Conservation (phyloP, 148 eudicot species). For the Rhododendron simsii region DNA sequence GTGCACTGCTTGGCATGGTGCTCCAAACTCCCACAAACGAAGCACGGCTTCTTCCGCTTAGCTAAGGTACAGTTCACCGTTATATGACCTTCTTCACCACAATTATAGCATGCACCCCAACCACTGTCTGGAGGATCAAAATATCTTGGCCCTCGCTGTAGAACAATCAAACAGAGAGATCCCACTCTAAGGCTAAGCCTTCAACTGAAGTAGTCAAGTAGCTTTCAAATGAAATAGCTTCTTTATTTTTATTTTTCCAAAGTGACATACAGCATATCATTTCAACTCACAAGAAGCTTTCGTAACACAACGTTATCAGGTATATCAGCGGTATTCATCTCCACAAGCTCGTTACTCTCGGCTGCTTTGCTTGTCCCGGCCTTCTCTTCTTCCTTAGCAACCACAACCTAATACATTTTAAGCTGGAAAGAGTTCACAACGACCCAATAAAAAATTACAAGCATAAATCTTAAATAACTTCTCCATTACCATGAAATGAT, state of each 20-base stretch:
- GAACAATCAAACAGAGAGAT: conserved; percentile 41
- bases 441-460: not conserved
- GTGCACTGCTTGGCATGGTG: conserved; percentile 76
- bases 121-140: conserved; percentile 91
- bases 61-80: conserved; percentile 62
- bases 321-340: conserved; percentile 34
- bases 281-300: conserved; percentile 94
- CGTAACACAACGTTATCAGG: conserved; percentile 63
- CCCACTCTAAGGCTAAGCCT: conserved; percentile 39
- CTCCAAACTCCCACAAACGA: conserved; percentile 88
- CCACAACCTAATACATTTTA: conserved; percentile 31
- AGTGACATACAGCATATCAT: conserved; percentile 29
- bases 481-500: not conserved
- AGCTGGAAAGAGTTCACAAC: not conserved
- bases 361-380: conserved; percentile 21
- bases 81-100: conserved; percentile 92
- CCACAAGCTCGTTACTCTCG: conserved; percentile 25
- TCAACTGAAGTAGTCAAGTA: conserved; percentile 14
- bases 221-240: conserved; percentile 16
- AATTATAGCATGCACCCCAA: conserved; percentile 93
- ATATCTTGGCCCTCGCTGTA: conserved; percentile 94
- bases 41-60: conserved; percentile 87
- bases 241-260: conserved; percentile 13
- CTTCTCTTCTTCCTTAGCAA: conserved; percentile 28
- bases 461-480: not conserved